Percentiles rank a stretch among this genome's conserved stretches.
Evolutionary conservation across 2,329 filamentous ascomycete genomes (phyloP).

Genomic region (Verticillium isaacii): DNA sequence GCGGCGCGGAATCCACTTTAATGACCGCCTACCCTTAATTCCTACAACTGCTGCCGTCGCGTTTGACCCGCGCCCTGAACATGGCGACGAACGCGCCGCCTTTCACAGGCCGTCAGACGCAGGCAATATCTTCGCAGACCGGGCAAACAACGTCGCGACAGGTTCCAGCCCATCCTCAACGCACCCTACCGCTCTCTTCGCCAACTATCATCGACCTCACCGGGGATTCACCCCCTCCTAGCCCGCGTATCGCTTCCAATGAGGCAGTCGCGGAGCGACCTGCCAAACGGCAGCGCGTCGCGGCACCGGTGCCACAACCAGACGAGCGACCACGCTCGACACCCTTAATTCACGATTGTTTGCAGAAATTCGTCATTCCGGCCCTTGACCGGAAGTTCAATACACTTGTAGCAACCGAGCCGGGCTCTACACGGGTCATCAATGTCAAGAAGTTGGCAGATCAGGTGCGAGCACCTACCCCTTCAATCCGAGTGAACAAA

Average conservation of each 20-base stretch:
- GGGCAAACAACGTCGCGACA: neutral
- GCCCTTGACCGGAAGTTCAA: neutral
- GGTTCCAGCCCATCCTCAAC: neutral
- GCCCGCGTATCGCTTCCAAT: constrained; percentile 14
- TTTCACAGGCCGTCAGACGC: neutral
- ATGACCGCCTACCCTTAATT: neutral
- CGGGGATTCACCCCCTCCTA: constrained; percentile 12
- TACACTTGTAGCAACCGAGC: neutral
- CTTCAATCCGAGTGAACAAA: neutral
- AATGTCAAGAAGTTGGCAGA: neutral
- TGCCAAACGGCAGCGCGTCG: constrained; percentile 24
- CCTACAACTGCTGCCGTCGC: neutral
- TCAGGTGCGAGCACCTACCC: neutral
- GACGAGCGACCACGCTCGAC: constrained; percentile 2
- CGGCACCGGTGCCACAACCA: neutral
- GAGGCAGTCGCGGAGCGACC: constrained; percentile 7
- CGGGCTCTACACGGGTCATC: neutral
- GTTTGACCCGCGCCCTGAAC: neutral
- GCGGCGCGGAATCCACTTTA: neutral
- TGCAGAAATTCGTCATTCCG: constrained; percentile 26
- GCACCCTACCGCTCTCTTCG: constrained; percentile 6
- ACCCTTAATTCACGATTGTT: constrained; percentile 15
- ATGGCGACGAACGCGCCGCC: neutral
- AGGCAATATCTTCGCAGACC: neutral
- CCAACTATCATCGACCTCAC: constrained; percentile 21